Conservation (phyloP, 768 basidiomycete genomes). For the Mycena metata region DNA sequence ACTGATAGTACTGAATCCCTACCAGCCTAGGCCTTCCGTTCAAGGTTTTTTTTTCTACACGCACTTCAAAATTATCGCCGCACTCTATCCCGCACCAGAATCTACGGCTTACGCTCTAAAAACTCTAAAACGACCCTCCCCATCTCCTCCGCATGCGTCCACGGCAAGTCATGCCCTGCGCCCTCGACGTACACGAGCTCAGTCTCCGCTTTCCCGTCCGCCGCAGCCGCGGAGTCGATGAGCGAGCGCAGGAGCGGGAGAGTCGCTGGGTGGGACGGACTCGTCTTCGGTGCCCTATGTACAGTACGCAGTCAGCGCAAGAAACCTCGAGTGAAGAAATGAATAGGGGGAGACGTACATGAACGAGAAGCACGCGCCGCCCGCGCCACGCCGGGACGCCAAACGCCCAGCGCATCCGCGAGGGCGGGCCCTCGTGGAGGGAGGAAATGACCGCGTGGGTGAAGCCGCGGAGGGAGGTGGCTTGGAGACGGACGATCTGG, state of each 20-base stretch:
- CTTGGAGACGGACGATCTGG: conserved; percentile 64
- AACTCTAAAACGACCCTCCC: conserved; percentile 50
- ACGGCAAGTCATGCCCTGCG: conserved; percentile 66
- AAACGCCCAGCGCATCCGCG: conserved; percentile 27
- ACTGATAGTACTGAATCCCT: too few relatives aligned
- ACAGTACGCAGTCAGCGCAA: too few relatives aligned
- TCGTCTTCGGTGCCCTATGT: conserved; percentile 13
- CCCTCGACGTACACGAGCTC: conserved; percentile 61
- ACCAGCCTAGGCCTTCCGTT: too few relatives aligned
- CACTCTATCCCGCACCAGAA: too few relatives aligned
- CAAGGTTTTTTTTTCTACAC: too few relatives aligned
- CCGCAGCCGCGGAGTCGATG: conserved; percentile 15
- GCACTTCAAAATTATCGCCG: too few relatives aligned
- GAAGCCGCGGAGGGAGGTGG: conserved; percentile 61
- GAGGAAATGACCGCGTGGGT: conserved; percentile 64
- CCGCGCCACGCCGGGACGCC: neutral
- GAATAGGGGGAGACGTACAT: conserved; percentile 1
- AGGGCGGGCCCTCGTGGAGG: conserved; percentile 58
- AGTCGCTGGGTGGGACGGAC: neutral
- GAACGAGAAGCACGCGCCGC: conserved; percentile 22
- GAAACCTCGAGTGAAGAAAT: too few relatives aligned
- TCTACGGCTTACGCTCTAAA: conserved; percentile 30
- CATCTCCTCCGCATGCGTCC: conserved; percentile 57
- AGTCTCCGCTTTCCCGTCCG: neutral
- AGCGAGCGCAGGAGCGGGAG: neutral